Conservation (phyloP, 2,329 filamentous ascomycete genomes). For the Neofusicoccum parvum region DNA sequence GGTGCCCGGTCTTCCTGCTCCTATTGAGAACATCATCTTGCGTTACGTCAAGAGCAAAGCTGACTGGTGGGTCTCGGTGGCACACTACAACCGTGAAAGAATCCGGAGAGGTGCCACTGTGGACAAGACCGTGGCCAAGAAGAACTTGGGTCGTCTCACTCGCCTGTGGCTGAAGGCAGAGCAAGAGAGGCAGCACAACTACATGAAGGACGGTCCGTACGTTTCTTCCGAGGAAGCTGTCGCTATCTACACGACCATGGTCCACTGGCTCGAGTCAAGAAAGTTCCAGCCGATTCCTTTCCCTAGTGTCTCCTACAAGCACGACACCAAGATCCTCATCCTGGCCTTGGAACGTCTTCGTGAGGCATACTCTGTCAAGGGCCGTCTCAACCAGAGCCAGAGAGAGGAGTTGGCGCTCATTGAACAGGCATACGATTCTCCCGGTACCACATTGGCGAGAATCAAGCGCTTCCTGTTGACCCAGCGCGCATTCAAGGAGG, state of each 20-base stretch:
- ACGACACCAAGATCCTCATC: constrained; percentile 98
- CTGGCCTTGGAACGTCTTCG: constrained; percentile 88
- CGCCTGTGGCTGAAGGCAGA: constrained; percentile 97
- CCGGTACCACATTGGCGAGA: constrained; percentile 89
- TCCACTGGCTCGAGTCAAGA: constrained; percentile 96
- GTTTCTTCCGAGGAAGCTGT: constrained; percentile 98
- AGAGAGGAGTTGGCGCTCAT: constrained; percentile 95
- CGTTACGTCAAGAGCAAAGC: constrained; percentile 99
- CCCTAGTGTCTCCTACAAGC: constrained; percentile 98
- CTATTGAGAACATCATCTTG: constrained; percentile 97
- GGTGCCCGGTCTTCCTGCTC: constrained; percentile 91
- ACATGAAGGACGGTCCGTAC: constrained; percentile 98
- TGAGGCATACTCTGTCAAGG: constrained; percentile 97
- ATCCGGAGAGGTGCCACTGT: constrained; percentile 96
- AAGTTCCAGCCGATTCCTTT: constrained; percentile 99
- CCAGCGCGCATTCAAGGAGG: constrained; percentile 97
- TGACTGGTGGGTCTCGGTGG: constrained; percentile 99
- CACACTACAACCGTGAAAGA: constrained; percentile 97
- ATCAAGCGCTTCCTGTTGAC: constrained; percentile 98
- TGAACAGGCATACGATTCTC: constrained; percentile 97
- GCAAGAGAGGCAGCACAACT: constrained; percentile 98
- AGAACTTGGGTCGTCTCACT: constrained; percentile 93
- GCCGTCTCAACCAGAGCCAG: constrained; percentile 93
- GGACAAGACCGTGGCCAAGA: constrained; percentile 99
- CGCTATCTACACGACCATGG: constrained; percentile 97